Conservation (phyloP, 495 filamentous ascomycete species). For the Aspergillus nidulans region DNA sequence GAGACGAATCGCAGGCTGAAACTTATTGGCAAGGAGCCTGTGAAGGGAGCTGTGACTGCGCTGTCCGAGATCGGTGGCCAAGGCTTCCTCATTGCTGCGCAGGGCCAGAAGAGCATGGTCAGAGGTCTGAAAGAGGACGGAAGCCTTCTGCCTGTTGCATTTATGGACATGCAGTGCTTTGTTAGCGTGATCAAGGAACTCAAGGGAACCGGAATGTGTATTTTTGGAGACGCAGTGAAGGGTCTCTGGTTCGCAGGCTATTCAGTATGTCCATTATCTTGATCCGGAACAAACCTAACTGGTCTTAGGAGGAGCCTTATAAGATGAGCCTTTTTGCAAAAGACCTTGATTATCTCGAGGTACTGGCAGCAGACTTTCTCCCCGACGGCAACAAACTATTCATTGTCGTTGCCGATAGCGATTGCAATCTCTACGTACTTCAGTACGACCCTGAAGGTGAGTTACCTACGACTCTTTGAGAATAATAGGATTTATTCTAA, state of each 20-base stretch:
- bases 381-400: slow-evolving; percentile 79
- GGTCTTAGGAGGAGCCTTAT: slow-evolving; percentile 74
- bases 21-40: slow-evolving; percentile 80
- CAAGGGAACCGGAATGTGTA: slow-evolving; percentile 72
- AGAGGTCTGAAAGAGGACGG: slow-evolving; percentile 93
- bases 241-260: slow-evolving; percentile 94
- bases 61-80: slow-evolving; percentile 85
- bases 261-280: slow-evolving; percentile 47
- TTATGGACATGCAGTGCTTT: slow-evolving; percentile 96
- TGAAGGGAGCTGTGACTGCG: slow-evolving; percentile 90
- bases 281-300: background rate
- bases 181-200: slow-evolving; percentile 78
- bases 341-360: slow-evolving; percentile 67
- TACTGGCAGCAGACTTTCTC: slow-evolving; percentile 80
- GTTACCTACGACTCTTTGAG: slow-evolving; percentile 18
- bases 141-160: slow-evolving; percentile 85
- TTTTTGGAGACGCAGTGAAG: slow-evolving; percentile 85
- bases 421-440: slow-evolving; percentile 79
- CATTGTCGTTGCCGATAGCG: slow-evolving; percentile 77
- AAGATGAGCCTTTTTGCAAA: slow-evolving; percentile 94
- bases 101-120: slow-evolving; percentile 97
- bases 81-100: slow-evolving; percentile 83
- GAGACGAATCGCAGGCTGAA: slow-evolving; percentile 83
- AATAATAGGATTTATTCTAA: too few species aligned
- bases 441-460: slow-evolving; percentile 90